Base-by-base conservation (phyloP, 768 basidiomycete genomes). In the Pleurotus cornucopiae region DNA sequence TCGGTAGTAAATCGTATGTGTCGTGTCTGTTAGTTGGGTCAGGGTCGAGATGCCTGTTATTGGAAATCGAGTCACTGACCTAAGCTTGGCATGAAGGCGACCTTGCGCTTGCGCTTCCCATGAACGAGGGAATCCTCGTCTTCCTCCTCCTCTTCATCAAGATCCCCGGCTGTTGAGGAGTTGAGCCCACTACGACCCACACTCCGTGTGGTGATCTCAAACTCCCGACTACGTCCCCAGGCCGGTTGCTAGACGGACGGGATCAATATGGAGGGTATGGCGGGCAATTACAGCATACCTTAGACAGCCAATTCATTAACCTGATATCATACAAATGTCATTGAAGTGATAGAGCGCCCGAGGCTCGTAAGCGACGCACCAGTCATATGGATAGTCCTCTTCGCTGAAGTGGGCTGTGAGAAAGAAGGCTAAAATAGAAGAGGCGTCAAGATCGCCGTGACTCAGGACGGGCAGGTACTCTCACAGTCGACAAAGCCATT, bases 251-350 rank as follows among this genome's bases (percentile, higher is more conserved):
- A 68, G 58, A 62, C 49, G 43, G 39, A 41, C 58, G 30, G 58
- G 59, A 60, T 63, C 14, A 62, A 47, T 49, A 58, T 52, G 53
- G 54, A 56, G 55, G 45, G 47, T 34, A 38, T 30, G 13, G 25
- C 56, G 57, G 9, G 57, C 51, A 16, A 57, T 62, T 34, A 34
- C 30, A 48, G 53, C 69, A 60, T 55, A 84, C 89, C 81, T 92
- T 93, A 20, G 88, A 78, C 46, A 93, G 77, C 91, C 91, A 93
- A 63, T 93, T 88, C 88, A 91, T 90, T 61, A 92, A 68, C 90
- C 89, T 91, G 61, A n/a, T 56, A 34, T 34, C 30, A 34, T 34
- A 11, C 30, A 34, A 7, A 34, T 34, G 30, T 34, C 9, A 34
- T 11, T 34, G 30, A 9, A 34, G 6, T 34, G 30, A 34, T 34